Percentiles rank a stretch among this genome's conserved stretches.
Evolutionary conservation across 345 rosid genomes (phyloP).

Genomic region (Camelina hispida): DNA sequence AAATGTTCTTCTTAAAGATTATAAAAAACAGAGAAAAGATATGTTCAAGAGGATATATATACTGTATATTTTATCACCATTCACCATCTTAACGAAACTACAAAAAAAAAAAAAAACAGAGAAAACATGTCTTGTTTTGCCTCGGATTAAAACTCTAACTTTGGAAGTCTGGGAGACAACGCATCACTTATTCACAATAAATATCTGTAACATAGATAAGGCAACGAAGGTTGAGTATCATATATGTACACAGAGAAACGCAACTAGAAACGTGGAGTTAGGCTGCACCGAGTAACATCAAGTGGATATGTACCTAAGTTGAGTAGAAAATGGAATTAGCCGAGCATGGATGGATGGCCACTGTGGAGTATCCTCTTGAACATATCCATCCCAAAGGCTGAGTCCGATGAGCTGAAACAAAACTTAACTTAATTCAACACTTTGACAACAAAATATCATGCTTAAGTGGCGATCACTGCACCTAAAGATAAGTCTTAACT

Average conservation of each 20-base stretch:
- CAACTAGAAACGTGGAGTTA: constrained; percentile 6
- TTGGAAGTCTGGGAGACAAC: not conserved
- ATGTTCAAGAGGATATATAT: too few species aligned
- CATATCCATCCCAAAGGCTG: constrained; percentile 95
- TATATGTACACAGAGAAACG: constrained; percentile 30
- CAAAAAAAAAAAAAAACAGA: too few species aligned
- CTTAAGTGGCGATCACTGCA: not conserved
- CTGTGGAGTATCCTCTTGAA: constrained; percentile 92
- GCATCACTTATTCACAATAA: constrained; percentile 10
- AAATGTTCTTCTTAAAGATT: too few species aligned
- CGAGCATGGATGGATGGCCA: constrained; percentile 93
- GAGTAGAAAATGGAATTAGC: constrained; percentile 48
- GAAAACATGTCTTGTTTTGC: too few species aligned
- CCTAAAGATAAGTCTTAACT: not conserved
- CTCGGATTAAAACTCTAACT: too few species aligned
- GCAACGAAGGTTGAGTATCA: not conserved
- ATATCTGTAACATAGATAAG: not conserved
- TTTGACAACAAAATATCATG: not conserved
- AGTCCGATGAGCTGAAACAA: constrained; percentile 85
- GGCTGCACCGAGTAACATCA: constrained; percentile 18
- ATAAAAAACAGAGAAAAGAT: too few species aligned
- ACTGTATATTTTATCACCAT: too few species aligned
- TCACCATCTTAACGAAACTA: too few species aligned
- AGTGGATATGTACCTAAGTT: constrained; percentile 22
- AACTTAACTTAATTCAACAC: constrained; percentile 23